These are phyloP conservation scores for Sicyos edulis DNA, from an alignment of 306 rosid genomes.

Conservation along the genomic window DNA sequence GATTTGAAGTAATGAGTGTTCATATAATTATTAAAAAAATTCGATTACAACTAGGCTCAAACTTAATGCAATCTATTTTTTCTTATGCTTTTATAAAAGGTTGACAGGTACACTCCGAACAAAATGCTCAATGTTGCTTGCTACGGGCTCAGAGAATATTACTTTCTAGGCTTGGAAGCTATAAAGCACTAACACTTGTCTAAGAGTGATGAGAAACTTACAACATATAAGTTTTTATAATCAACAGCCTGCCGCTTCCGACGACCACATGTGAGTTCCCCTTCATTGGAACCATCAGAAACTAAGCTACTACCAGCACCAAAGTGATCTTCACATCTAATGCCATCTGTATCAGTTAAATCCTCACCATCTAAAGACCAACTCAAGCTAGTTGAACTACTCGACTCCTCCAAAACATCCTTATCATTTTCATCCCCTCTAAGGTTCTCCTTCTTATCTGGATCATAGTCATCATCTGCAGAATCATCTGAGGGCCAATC, in stretches of 20 bases:
- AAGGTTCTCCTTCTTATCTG: conserved; percentile 51
- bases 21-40: neutral
- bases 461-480: conserved; percentile 81
- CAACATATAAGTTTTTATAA: conserved; percentile 64
- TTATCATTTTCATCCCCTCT: conserved; percentile 40
- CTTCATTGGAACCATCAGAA: conserved; percentile 60
- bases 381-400: conserved; percentile 42
- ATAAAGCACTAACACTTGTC: neutral
- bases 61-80: neutral
- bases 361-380: conserved; percentile 44
- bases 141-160: neutral
- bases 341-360: conserved; percentile 28
- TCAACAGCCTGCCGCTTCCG: conserved; percentile 71
- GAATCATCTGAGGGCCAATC: conserved; percentile 96
- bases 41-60: neutral
- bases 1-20: no score
- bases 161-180: conserved; percentile 5
- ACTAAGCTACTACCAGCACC: conserved; percentile 36
- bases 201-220: conserved; percentile 36
- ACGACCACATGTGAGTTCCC: conserved; percentile 45
- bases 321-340: conserved; percentile 33
- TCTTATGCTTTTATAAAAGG: neutral
- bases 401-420: conserved; percentile 34
- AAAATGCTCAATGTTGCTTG: no score
- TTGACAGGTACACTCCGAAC: neutral